Conservation (phyloP, 192 early-diverging fungal species). For the Linderina pennispora region DNA sequence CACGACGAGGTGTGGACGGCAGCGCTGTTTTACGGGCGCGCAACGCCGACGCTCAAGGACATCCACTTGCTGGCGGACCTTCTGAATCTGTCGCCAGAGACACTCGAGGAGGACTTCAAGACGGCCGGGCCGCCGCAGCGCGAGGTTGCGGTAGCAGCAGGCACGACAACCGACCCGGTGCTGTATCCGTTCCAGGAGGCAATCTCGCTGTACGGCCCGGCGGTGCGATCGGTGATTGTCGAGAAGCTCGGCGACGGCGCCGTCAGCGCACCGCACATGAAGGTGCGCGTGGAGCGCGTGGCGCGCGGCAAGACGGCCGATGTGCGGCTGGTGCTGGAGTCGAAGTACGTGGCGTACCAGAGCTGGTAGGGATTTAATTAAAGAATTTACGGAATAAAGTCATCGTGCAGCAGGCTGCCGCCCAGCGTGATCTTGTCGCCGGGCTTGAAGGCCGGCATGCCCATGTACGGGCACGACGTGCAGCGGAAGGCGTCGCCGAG, state of each 20-base stretch:
- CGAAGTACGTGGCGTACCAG: slow-evolving; percentile 23
- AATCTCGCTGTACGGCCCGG: slow-evolving; percentile 34
- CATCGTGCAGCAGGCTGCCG: slow-evolving; percentile 53
- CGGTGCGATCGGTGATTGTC: slow-evolving; percentile 26
- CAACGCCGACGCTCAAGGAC: slow-evolving; percentile 42
- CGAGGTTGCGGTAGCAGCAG: slow-evolving; percentile 1
- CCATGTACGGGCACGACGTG: slow-evolving; percentile 89
- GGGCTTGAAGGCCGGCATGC: slow-evolving; percentile 94
- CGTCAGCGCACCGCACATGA: slow-evolving; percentile 20
- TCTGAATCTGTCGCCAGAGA: slow-evolving; percentile 37
- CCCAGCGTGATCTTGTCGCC: slow-evolving; percentile 88
- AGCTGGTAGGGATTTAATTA: too few relatives aligned
- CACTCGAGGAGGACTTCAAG: slow-evolving; percentile 38
- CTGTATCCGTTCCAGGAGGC: slow-evolving; percentile 34
- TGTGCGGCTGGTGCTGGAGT: slow-evolving; percentile 24
- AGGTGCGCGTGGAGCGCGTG: slow-evolving; percentile 29
- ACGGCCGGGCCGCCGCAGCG: slow-evolving; percentile 30
- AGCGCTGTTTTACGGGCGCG: slow-evolving; percentile 63
- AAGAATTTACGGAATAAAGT: slow-evolving; percentile 36
- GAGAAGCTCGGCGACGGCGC: slow-evolving; percentile 42
- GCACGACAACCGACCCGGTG: slow-evolving; percentile 14
- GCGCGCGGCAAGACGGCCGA: slow-evolving; percentile 6
- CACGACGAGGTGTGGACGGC: slow-evolving; percentile 64
- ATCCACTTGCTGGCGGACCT: slow-evolving; percentile 28
- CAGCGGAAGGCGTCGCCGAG: slow-evolving; percentile 98